Evolutionary conservation across 2,329 filamentous ascomycete genomes (phyloP), one percentile per base, ranked within the genome.

Genomic region (Aurifilum marmelostoma): DNA sequence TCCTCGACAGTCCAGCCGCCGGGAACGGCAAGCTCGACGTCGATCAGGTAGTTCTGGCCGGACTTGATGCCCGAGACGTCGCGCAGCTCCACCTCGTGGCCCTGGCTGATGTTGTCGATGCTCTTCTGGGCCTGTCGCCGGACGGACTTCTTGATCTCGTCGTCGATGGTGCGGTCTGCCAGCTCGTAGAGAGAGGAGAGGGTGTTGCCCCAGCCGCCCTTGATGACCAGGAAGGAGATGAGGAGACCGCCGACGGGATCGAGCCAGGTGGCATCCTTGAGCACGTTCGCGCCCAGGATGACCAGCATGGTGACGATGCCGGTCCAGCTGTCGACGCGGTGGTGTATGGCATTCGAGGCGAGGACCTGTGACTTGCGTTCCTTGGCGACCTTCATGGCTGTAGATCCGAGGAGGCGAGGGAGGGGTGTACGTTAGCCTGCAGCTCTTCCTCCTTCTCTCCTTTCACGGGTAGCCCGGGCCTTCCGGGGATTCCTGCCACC

Each of bases 291-390:
- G 59, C 94, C 94, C 24, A 93, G 88, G 75, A 99, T 97, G 32
- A 93, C 95, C 68, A 92, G 85, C 39, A 98, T 86, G 1, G 96
- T 97, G 67, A 98, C 96, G 75, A 98, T 92, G 73, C 95, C 95
- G 1, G 96, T 99, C 68, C 97, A 86, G 69, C 94, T 97, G 80
- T 99, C 96, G 77, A 99, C 91, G 71, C 96, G 93, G 83, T 98
- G 96, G 81, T 99, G 96, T 73, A 98, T 87, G 69, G 96, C 95
- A 77, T 99, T 99, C 69, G 94, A 97, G 52, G 95, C 94, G 32
- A 99, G 88, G 70, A 99, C 94, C 8, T 94, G 97, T 16, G 95
- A 98, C 78, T 97, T 97, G 79, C 95, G 92, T 80, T 97, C 93
- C 75, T 89, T 89, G 60, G 96, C 96, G 71, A 99, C 89, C 83